A percentile compares a stretch with the other conserved stretches of the same genome.
These are phyloP conservation scores for Gossypium davidsonii DNA, from an alignment of 441 rosid species.

Conservation along the genomic window DNA sequence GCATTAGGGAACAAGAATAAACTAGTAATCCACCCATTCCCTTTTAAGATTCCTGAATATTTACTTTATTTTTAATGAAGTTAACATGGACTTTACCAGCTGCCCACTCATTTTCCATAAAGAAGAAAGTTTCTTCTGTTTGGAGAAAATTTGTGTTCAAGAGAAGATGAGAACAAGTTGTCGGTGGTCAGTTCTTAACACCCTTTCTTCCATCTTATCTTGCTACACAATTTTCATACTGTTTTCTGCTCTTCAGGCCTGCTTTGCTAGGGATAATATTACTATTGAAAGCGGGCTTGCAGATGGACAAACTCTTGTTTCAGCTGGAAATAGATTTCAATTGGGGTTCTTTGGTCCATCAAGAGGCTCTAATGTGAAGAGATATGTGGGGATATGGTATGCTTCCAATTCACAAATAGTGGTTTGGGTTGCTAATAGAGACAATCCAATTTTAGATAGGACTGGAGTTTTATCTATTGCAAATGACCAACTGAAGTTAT, in stretches of 20 bases:
- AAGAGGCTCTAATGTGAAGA: slow-evolving; percentile 18
- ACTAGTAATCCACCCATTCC: no score
- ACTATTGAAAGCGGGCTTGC: slow-evolving; percentile 17
- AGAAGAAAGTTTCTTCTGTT: neutral
- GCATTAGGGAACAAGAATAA: no score
- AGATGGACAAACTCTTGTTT: slow-evolving; percentile 38
- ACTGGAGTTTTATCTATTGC: no score
- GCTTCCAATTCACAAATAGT: no score
- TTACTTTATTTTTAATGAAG: no score
- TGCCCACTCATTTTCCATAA: neutral
- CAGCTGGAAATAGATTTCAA: slow-evolving; percentile 36
- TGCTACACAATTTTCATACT: slow-evolving; percentile 19
- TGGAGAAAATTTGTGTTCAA: neutral
- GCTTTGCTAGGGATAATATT: slow-evolving; percentile 28
- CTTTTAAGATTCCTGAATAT: no score
- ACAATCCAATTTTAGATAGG: no score
- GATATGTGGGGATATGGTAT: no score
- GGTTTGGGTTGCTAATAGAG: no score
- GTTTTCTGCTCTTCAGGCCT: slow-evolving; percentile 15
- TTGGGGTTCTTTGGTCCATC: slow-evolving; percentile 58
- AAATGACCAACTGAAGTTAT: no score
- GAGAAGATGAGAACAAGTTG: neutral
- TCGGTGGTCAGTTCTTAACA: neutral
- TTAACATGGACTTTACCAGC: neutral
- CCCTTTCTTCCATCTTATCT: slow-evolving; percentile 9